These are phyloP conservation scores for Ceratocystis smalleyi DNA, from an alignment of 2,329 filamentous ascomycete genomes.

Conservation along the genomic window DNA sequence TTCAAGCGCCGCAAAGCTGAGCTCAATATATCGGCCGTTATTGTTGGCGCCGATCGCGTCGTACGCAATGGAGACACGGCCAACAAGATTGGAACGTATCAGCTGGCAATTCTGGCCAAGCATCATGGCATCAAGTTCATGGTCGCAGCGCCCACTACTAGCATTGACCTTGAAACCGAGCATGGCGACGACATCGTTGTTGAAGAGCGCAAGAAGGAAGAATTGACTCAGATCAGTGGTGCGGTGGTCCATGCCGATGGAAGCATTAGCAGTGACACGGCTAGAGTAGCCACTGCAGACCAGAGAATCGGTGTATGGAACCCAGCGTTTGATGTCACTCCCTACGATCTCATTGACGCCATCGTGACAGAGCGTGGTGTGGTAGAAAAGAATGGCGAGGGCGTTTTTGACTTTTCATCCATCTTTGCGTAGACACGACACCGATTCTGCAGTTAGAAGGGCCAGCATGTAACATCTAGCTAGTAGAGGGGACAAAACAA, in stretches of 20 bases:
- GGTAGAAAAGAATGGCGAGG: constrained; percentile 58
- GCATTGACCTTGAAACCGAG: constrained; percentile 70
- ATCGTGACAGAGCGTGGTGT: constrained; percentile 88
- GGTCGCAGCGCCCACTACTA: constrained; percentile 86
- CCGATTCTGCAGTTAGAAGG: too few relatives aligned
- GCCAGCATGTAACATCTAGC: too few relatives aligned
- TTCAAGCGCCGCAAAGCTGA: constrained; percentile 47
- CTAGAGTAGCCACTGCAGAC: constrained; percentile 64
- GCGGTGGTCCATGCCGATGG: constrained; percentile 51
- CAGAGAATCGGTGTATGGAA: constrained; percentile 83
- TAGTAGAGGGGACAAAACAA: too few relatives aligned
- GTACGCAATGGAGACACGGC: constrained; percentile 94
- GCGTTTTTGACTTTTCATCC: constrained; percentile 41
- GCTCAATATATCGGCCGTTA: constrained; percentile 64
- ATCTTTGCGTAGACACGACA: constrained; percentile 6
- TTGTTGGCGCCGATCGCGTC: constrained; percentile 89
- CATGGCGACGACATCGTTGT: constrained; percentile 73
- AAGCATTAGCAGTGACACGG: constrained; percentile 44
- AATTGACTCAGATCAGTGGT: constrained; percentile 74
- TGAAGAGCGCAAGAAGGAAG: constrained; percentile 66
- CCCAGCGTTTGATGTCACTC: constrained; percentile 90
- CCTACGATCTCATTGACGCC: constrained; percentile 73
- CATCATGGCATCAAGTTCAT: constrained; percentile 87
- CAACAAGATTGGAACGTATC: constrained; percentile 96
- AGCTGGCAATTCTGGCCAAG: constrained; percentile 74